These are phyloP conservation scores for Cryphonectria radicalis DNA, from an alignment of 2,329 filamentous ascomycete genomes.

Conservation along the genomic window DNA sequence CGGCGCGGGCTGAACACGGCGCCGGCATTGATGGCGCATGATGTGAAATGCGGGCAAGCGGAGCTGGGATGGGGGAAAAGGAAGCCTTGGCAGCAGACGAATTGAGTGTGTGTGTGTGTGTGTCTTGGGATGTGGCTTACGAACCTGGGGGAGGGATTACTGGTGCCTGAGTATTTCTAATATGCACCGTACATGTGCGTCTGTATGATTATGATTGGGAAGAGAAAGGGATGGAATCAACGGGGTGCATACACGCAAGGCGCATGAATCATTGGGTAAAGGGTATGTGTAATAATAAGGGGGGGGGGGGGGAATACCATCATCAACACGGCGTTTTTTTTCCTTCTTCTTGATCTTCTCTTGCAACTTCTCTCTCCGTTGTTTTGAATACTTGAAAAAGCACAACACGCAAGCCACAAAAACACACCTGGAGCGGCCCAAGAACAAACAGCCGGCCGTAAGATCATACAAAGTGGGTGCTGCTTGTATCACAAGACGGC, in stretches of 20 bases:
- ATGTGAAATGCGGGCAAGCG: conserved; percentile 5
- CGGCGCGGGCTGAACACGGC: conserved; percentile 10
- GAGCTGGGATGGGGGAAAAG: not conserved
- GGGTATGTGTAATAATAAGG: too few relatives aligned
- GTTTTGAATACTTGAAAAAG: not conserved
- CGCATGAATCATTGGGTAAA: not conserved
- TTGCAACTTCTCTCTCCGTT: too few relatives aligned
- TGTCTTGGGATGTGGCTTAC: not conserved
- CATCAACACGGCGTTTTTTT: too few relatives aligned
- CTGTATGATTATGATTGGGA: not conserved
- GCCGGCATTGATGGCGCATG: conserved; percentile 8
- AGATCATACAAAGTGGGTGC: not conserved
- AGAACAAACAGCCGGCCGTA: not conserved
- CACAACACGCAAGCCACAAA: too few relatives aligned
- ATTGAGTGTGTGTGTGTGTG: not conserved
- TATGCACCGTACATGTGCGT: not conserved
- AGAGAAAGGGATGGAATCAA: not conserved
- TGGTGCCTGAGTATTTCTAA: too few relatives aligned
- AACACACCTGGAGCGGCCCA: not conserved
- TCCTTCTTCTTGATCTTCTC: too few relatives aligned
- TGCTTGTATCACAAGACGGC: not conserved
- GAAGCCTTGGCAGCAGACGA: not conserved
- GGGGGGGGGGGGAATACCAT: too few relatives aligned
- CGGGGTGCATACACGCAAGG: not conserved
- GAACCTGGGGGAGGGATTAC: not conserved